phyloP scores from a whole-genome alignment of 441 rosid genomes.

The Gossypium schwendimanii region DNA sequence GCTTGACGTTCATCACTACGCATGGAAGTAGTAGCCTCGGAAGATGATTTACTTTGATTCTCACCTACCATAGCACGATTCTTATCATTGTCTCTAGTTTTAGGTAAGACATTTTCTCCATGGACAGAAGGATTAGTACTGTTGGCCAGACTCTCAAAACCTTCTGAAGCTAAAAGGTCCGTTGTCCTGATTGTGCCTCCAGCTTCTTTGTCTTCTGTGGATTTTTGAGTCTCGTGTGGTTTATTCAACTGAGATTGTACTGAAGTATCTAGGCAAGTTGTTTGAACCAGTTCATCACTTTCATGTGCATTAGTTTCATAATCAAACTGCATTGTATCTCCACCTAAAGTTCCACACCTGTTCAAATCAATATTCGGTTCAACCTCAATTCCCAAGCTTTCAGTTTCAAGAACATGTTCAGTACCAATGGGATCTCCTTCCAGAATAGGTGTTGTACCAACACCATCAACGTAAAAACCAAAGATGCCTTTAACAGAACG shows the following conservation, averaged over 20 bases:
- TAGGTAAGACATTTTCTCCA: conserved; percentile 63
- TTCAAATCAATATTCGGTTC: conserved; percentile 36
- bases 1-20: conserved; percentile 28
- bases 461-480: conserved; percentile 75
- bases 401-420: conserved; percentile 74
- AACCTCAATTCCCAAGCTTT: conserved; percentile 47
- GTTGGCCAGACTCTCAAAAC: conserved; percentile 77
- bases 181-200: conserved; percentile 60
- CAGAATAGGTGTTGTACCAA: conserved; percentile 45
- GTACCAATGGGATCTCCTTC: conserved; percentile 67
- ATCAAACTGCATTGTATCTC: conserved; percentile 77
- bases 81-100: conserved; percentile 35
- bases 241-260: conserved; percentile 28
- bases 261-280: conserved; percentile 20
- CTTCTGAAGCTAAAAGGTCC: conserved; percentile 85
- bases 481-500: conserved; percentile 51
- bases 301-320: conserved; percentile 45
- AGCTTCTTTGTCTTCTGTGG: conserved; percentile 53
- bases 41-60: conserved; percentile 54
- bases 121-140: conserved; percentile 77
- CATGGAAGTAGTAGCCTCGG: conserved; percentile 30
- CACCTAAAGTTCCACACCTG: conserved; percentile 35
- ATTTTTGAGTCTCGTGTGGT: conserved; percentile 30
- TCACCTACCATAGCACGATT: conserved; percentile 39
- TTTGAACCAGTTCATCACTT: conserved; percentile 29